Evolutionary conservation across 2,329 filamentous ascomycete species (phyloP), one percentile per base, ranked within the genome.

Genomic region (Scytalidium lignicola): DNA sequence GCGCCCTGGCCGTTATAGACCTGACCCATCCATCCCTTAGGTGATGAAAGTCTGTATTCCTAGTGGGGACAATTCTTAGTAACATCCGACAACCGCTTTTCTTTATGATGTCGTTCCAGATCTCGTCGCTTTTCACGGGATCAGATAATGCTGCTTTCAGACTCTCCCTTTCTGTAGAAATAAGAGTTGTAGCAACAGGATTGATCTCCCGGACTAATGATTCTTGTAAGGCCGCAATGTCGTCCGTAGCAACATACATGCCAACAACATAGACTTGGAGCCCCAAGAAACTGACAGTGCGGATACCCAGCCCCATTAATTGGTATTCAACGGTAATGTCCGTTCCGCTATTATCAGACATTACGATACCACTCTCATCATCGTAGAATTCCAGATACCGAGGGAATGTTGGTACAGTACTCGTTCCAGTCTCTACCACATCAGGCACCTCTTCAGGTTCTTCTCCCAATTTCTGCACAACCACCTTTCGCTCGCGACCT

Each of bases 211-310:
- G 83, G 52, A 95, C 79, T 23, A 97, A 77, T 41, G 82, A 80
- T 57, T 79, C 76, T 68, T 97, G 92, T 39, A 99, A 75, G n/a
- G 78, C 75, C 3, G 85, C 82, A 51, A 99, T 83, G 62, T 96
- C 90, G 32, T 84, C 74, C 0, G 86, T 92, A 21, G 90, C 88
- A 21, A 97, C 78, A 71, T 99, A 99, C 60, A 95, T 82, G 15
- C 92, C 93, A 0, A 96, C 87, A 17, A 97, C 87, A 70, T 99
- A 99, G 47, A 99, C 93, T 66, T 96, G 85, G 41, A 99, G 90
- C 44, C 81, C 74, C 41, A 97, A 72, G 67, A 97, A 96, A 20
- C 88, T 95, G 26, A 99, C 93, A 1, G 86, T 90, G 48, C 93
- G 82, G 54, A 95, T 85, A 17, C 93, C 93, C 4, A 96, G 72